Evolutionary conservation across 2,329 filamentous ascomycete species (phyloP), one percentile per base, ranked within the genome.

Genomic region (Akanthomyces dipterigenus): DNA sequence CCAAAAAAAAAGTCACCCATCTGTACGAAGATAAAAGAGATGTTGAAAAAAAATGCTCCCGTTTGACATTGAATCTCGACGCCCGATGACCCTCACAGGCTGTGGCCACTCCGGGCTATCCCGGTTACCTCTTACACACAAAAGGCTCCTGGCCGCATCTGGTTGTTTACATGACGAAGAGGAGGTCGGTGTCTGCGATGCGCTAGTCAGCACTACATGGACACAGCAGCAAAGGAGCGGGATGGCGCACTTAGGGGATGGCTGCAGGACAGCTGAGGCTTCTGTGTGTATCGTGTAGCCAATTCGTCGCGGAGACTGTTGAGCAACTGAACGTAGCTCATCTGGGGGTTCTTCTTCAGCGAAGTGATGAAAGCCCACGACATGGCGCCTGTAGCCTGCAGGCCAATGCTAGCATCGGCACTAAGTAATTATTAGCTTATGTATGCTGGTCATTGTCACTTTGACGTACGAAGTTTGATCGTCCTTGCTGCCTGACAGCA

Each of bases 401-500:
- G 89, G 40, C 83, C 86, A 68, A 98, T 97, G 22, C 87, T 90
- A n/a, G 93, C 93, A 73, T 99, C 95, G 75, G 91, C 90, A 66
- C 92, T 96, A n/a, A 68, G 63, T 31, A 5, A 18, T 24, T 46
- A n/a, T 54, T 54, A 60, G 58, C 18, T 48, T 22, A 53, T 31
- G 38, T 16, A 28, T 31, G 16, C 14, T 26, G 1, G 20, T 1
- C 2, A 22, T 31, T 16, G 5, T 28, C 38, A 12, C 9, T 12
- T 24, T 36, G 14, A 87, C 88, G 78, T 80, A 91, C 87, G 89
- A 93, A 69, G 93, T 99, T 77, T 99, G 95, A 67, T 90, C 87
- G 71, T 98, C 95, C 75, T 98, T 98, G 79, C 91, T 96, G 61
- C 95, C 95, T 60, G 91, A 96, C 86, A 93, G 95, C 91, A 98